Percentiles rank a stretch among this genome's conserved stretches.
Evolutionary conservation across 345 rosid genomes (phyloP).

Genomic region (Ceriops decandra): DNA sequence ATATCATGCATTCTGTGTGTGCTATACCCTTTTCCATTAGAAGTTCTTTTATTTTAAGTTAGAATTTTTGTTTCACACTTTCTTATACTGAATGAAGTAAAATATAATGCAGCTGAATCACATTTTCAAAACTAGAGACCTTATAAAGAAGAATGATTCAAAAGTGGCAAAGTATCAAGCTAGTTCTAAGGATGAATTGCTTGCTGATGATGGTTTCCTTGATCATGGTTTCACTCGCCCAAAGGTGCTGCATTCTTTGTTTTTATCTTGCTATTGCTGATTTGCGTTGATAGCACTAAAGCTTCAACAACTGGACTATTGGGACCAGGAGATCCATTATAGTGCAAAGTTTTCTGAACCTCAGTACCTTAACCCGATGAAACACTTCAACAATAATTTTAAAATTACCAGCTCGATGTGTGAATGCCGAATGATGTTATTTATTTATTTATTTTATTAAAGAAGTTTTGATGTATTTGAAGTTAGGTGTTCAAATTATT

Average conservation of each 20-base stretch:
- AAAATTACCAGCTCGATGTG: no score
- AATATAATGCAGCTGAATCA: slow-evolving; percentile 79
- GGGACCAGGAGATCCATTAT: background rate
- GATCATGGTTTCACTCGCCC: slow-evolving; percentile 98
- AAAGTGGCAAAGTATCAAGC: slow-evolving; percentile 59
- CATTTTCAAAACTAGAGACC: slow-evolving; percentile 65
- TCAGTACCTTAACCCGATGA: no score
- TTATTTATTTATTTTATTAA: no score
- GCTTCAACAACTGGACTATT: background rate
- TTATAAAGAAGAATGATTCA: slow-evolving; percentile 69
- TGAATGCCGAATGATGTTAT: no score
- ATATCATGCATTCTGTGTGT: slow-evolving; percentile 86
- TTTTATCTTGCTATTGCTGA: background rate
- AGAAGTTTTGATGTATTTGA: no score
- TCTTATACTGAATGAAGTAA: slow-evolving; percentile 17
- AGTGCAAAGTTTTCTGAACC: no score
- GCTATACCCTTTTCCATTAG: slow-evolving; percentile 14
- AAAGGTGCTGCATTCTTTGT: slow-evolving; percentile 48
- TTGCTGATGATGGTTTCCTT: slow-evolving; percentile 53
- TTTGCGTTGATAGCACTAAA: background rate
- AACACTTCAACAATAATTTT: no score
- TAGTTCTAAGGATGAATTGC: slow-evolving; percentile 35
- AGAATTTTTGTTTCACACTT: slow-evolving; percentile 2
- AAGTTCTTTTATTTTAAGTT: slow-evolving; percentile 10
- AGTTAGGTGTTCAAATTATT: no score